These are phyloP conservation scores for Calonectria crousiana DNA, from an alignment of 2,329 filamentous ascomycete species.

Conservation along the genomic window DNA sequence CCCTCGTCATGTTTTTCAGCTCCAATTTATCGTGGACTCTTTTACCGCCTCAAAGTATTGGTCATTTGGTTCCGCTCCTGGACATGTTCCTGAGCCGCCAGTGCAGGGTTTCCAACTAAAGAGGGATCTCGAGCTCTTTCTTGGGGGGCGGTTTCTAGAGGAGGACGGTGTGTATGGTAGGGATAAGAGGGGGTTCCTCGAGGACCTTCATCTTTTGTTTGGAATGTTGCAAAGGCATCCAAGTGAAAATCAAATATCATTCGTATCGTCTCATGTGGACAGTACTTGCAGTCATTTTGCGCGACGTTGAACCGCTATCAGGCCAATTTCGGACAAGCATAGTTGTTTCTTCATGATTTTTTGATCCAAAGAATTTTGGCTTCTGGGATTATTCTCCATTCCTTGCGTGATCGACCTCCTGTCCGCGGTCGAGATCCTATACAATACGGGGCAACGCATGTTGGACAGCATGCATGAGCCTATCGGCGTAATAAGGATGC, in stretches of 20 bases:
- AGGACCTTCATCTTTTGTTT: no score
- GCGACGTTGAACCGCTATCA: background rate
- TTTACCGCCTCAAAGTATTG: conserved; percentile 58
- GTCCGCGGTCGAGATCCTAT: background rate
- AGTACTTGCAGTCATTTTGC: background rate
- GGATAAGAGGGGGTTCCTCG: background rate
- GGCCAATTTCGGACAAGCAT: background rate
- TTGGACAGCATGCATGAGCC: background rate
- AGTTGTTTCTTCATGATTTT: background rate
- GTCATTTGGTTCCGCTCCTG: conserved; percentile 33
- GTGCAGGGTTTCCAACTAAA: background rate
- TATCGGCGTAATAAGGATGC: background rate
- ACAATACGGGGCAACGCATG: no score
- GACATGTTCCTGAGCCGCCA: background rate
- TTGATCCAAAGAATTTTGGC: no score
- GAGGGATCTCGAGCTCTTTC: background rate
- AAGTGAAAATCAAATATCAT: background rate
- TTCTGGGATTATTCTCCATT: background rate
- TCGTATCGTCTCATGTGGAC: background rate
- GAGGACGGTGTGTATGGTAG: background rate
- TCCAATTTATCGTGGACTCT: conserved; percentile 64
- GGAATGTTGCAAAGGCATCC: no score
- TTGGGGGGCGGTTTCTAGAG: background rate
- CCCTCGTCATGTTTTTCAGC: conserved; percentile 61
- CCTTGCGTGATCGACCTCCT: background rate